A percentile compares a stretch with the other conserved stretches of the same genome.
Evolutionary conservation across 1,284 basidiomycete species (phyloP).

Genomic region (Leucoagaricus sp.): DNA sequence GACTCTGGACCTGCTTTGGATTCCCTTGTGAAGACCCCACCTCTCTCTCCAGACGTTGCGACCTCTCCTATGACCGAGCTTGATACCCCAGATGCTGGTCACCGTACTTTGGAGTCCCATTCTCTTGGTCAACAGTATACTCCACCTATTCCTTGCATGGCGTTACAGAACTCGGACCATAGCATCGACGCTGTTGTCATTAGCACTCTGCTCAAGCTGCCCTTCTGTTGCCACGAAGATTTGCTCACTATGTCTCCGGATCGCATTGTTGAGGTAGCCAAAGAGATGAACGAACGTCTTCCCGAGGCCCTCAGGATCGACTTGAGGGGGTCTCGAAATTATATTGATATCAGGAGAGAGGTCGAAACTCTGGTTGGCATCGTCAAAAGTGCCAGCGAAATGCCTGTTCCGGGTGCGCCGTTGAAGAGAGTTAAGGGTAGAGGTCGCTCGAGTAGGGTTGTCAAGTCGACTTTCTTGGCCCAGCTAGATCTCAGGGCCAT

Average conservation of each 20-base stretch:
- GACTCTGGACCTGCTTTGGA: neutral
- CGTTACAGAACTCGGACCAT: conserved; percentile 47
- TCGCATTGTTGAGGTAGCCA: conserved; percentile 46
- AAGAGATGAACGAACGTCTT: conserved; percentile 47
- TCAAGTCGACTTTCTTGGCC: conserved; percentile 6
- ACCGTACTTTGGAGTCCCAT: neutral
- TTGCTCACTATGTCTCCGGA: conserved; percentile 52
- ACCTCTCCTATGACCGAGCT: neutral
- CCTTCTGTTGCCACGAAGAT: conserved; percentile 65
- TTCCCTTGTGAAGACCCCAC: neutral
- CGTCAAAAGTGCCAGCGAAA: conserved; percentile 24
- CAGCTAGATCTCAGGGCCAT: conserved; percentile 7
- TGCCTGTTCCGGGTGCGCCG: conserved; percentile 24
- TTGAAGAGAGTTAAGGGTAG: conserved; percentile 12
- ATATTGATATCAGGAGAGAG: conserved; percentile 42
- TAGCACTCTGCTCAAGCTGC: conserved; percentile 48
- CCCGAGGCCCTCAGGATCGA: conserved; percentile 48
- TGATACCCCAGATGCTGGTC: neutral
- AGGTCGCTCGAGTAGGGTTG: neutral
- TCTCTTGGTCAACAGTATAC: conserved; percentile 3
- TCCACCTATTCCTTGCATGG: conserved; percentile 1
- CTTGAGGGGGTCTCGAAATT: conserved; percentile 30
- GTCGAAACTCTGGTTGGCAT: conserved; percentile 58
- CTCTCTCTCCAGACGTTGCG: neutral
- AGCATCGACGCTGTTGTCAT: conserved; percentile 55